These are phyloP conservation scores for Cytospora leucostoma DNA, from an alignment of 2,329 filamentous ascomycete species.

Conservation along the genomic window DNA sequence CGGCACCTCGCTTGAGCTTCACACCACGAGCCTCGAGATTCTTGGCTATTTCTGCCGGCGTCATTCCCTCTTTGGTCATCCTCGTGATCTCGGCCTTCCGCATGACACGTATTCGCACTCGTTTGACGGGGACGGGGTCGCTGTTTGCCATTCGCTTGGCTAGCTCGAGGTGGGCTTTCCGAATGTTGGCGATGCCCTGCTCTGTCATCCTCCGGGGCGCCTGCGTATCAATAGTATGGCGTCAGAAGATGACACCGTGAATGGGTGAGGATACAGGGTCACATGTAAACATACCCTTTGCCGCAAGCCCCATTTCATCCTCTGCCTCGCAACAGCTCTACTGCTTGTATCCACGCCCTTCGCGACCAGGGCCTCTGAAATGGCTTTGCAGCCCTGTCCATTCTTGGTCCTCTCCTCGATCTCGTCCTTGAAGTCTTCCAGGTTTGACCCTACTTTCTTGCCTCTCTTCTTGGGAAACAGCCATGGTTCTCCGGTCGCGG, in stretches of 20 bases:
- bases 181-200: conserved; percentile 24
- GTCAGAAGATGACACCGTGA: background rate
- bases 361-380: conserved; percentile 11
- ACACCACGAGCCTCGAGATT: conserved; percentile 21
- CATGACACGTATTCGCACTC: conserved; percentile 19
- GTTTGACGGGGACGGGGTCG: conserved; percentile 10
- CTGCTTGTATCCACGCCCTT: conserved; percentile 21
- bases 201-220: conserved; percentile 17
- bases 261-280: too few relatives aligned
- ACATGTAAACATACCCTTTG: conserved; percentile 4
- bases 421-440: conserved; percentile 18
- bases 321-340: conserved; percentile 19
- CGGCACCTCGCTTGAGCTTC: conserved; percentile 7
- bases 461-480: conserved; percentile 19
- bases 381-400: conserved; percentile 22
- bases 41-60: conserved; percentile 8
- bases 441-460: conserved; percentile 16
- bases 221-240: background rate
- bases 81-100: conserved; percentile 25
- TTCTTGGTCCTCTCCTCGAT: conserved; percentile 19
- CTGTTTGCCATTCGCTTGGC: conserved; percentile 15
- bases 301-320: conserved; percentile 22
- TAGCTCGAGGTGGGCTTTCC: conserved; percentile 19
- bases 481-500: conserved; percentile 14
- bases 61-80: conserved; percentile 24